Evolutionary conservation across 2,329 filamentous ascomycete genomes (phyloP), one percentile per base, ranked within the genome.

Genomic region (Endoconidiophora laricicola): DNA sequence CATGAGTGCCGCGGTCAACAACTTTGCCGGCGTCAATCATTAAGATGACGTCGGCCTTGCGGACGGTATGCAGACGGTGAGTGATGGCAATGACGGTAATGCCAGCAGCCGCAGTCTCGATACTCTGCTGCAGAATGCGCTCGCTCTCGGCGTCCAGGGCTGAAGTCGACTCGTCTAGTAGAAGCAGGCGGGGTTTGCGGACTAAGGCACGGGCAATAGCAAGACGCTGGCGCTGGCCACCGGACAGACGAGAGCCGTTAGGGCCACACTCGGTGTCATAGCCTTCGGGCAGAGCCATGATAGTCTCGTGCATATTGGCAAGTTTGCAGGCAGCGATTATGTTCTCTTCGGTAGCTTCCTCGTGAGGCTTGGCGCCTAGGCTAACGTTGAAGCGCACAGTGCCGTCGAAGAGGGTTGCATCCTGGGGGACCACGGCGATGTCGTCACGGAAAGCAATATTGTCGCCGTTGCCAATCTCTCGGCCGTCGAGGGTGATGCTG

Each of bases 151-250:
- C 74, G 58, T 93, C 86, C 2, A 94, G 69, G 3, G 81, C 82
- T 40, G 78, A 83, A 0, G 86, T 93, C 26, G 83, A 83, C 67
- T 93, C 86, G 58, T 94, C 86, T 0, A 93, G 69, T 38, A 94
- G 73, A 16, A 93, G 63, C 1, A 93, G 69, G 44, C 79, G 72
- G 0, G 86, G 86, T 54, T 76, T 72, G 0, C 85, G 73, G 2
- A 87, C 72, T 2, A 90, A 68, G 0, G 85, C 84, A 22, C 86
- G 72, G 0, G 86, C 85, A 58, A 94, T 88, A 0, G 80, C 79
- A 12, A 93, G 64, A 1, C 85, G 74, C 62, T 93, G 86, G 14
- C 80, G 76, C 61, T 93, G 86, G 0, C 86, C 86, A 1, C 85
- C 86, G 0, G 82, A 87, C 2, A 93, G 64, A 20, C 80, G 72